Percentiles rank a stretch among this genome's conserved stretches.
Evolutionary conservation across 495 filamentous ascomycete genomes (phyloP).

Genomic region (Evansstolkia leycettana): DNA sequence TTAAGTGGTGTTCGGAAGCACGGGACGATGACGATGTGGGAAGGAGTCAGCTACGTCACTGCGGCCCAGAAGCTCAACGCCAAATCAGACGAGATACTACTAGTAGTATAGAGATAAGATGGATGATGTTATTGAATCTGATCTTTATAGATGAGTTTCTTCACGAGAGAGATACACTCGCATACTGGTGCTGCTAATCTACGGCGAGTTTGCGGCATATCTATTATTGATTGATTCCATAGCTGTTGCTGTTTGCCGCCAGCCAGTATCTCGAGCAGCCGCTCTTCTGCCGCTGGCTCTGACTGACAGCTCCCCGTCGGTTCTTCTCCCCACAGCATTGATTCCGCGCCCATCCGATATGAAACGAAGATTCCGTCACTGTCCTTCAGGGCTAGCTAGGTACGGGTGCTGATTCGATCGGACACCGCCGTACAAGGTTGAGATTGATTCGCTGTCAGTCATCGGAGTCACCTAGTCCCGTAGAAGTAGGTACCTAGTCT

Average conservation of each 20-base stretch:
- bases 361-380: slow-evolving; percentile 10
- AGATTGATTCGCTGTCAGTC: too few relatives aligned
- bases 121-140: too few relatives aligned
- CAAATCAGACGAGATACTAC: too few relatives aligned
- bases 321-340: slow-evolving; percentile 1
- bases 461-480: too few relatives aligned
- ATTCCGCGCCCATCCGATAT: slow-evolving; percentile 8
- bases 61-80: not conserved
- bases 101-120: too few relatives aligned
- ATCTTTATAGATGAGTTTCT: too few relatives aligned
- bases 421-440: too few relatives aligned
- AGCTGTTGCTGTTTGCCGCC: not conserved
- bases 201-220: too few relatives aligned
- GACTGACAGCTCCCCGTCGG: not conserved
- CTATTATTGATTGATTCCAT: too few relatives aligned
- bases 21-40: slow-evolving; percentile 24
- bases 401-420: not conserved
- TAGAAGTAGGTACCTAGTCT: too few relatives aligned
- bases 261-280: not conserved
- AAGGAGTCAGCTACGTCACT: slow-evolving; percentile 22
- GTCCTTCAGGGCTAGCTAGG: not conserved
- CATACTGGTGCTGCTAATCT: too few relatives aligned
- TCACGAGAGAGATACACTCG: too few relatives aligned
- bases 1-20: slow-evolving; percentile 17
- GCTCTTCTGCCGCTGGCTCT: not conserved